Evolutionary conservation across 2,329 filamentous ascomycete genomes (phyloP).

Genomic region (Lasiodiplodia gonubiensis): DNA sequence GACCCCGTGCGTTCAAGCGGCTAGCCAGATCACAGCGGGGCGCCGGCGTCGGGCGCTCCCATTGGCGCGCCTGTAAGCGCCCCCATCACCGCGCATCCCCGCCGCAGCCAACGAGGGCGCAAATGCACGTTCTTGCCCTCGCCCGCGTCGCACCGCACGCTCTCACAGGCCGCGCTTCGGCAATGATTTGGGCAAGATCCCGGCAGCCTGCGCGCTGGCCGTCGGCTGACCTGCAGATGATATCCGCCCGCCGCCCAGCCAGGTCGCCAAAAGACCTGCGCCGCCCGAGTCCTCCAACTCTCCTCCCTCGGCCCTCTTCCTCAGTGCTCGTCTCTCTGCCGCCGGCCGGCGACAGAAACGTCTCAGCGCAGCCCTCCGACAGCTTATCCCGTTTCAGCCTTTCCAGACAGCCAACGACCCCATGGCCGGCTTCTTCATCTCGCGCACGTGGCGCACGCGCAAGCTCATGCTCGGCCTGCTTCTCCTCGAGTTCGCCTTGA

Average conservation of each 20-base stretch:
- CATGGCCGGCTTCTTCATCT: slow-evolving; percentile 54
- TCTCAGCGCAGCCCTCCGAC: slow-evolving; percentile 16
- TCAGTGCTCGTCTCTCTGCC: slow-evolving; percentile 5
- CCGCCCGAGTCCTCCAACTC: slow-evolving; percentile 8
- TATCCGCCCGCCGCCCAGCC: slow-evolving; percentile 5
- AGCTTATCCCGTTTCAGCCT: slow-evolving; percentile 26
- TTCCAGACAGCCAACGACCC: slow-evolving; percentile 11
- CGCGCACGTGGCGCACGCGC: slow-evolving; percentile 61
- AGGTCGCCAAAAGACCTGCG: slow-evolving; percentile 22
- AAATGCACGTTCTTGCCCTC: slow-evolving; percentile 21
- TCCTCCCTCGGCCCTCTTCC: slow-evolving; percentile 2
- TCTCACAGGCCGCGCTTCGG: slow-evolving; percentile 21
- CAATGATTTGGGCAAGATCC: slow-evolving; percentile 21
- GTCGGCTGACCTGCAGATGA: slow-evolving; percentile 26
- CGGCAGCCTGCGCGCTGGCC: slow-evolving; percentile 16
- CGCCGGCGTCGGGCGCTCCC: slow-evolving; percentile 4
- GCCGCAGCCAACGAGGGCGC: slow-evolving; percentile 23
- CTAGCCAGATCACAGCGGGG: slow-evolving; percentile 19
- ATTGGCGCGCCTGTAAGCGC: slow-evolving; percentile 18
- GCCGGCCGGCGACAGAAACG: slow-evolving; percentile 4
- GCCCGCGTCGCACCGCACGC: slow-evolving; percentile 16
- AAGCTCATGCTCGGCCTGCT: slow-evolving; percentile 63
- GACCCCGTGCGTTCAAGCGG: slow-evolving; percentile 7
- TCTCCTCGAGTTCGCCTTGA: slow-evolving; percentile 68
- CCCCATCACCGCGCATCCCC: slow-evolving; percentile 21